These are phyloP conservation scores for Chrysanthemum lavandulifolium DNA, from an alignment of 129 eudicot species.

Conservation along the genomic window DNA sequence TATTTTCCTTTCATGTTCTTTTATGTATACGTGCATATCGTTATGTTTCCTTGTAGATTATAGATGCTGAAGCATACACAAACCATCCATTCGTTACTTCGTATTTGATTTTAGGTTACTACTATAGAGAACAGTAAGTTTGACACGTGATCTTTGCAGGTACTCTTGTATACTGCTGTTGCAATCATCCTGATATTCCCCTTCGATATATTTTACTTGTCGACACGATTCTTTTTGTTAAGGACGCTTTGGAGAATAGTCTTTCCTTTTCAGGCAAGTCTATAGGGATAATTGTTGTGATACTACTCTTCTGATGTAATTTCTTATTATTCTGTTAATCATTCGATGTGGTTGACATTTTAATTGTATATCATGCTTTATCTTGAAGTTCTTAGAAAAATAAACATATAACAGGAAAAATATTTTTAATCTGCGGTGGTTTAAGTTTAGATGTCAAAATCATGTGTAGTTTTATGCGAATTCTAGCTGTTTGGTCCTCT, in stretches of 20 bases:
- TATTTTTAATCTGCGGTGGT: neutral
- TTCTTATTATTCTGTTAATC: constrained; percentile 8
- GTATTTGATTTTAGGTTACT: constrained; percentile 14
- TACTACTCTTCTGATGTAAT: constrained; percentile 18
- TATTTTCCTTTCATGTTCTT: constrained; percentile 2
- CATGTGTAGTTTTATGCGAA: neutral
- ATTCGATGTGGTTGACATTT: neutral
- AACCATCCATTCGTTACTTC: neutral
- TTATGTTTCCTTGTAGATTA: neutral
- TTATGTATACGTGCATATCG: neutral
- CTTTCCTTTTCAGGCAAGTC: constrained; percentile 92
- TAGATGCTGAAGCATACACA: neutral
- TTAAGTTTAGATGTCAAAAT: neutral
- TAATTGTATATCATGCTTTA: constrained; percentile 1
- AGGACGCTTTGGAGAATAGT: constrained; percentile 92
- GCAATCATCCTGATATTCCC: constrained; percentile 79
- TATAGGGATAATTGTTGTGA: neutral
- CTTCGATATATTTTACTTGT: constrained; percentile 87
- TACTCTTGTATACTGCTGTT: constrained; percentile 74
- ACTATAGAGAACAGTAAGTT: constrained; percentile 18
- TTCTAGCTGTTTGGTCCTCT: neutral
- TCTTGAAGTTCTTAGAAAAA: neutral
- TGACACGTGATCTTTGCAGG: constrained; percentile 55
- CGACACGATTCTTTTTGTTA: constrained; percentile 87
- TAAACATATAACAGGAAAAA: neutral